A percentile compares a stretch with the other conserved stretches of the same genome.
Conservation (phyloP, 1,284 basidiomycete genomes). For the Irpex rosettiformis region DNA sequence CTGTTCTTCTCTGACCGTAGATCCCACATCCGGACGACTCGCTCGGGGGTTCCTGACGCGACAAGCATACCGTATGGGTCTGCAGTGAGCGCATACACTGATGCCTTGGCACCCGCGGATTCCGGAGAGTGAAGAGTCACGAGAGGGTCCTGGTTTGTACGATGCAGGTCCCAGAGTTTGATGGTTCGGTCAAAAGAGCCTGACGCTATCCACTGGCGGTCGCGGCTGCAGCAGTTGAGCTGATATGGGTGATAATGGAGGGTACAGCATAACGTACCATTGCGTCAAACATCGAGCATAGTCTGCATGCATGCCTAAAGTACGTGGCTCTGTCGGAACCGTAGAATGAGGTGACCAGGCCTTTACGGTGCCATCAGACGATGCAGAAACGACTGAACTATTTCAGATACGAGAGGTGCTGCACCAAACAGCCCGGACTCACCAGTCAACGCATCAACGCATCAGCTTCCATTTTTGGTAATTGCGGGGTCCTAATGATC, state of each 20-base stretch:
- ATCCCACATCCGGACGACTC: constrained; percentile 91
- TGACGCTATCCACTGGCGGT: constrained; percentile 85
- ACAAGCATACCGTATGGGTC: constrained; percentile 80
- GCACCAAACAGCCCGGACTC: constrained; percentile 20
- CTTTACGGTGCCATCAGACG: neutral
- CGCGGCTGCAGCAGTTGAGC: constrained; percentile 44
- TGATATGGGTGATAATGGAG: constrained; percentile 8
- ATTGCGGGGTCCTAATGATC: too few relatives aligned
- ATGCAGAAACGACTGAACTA: neutral
- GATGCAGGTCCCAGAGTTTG: constrained; percentile 89
- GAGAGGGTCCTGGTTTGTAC: constrained; percentile 43
- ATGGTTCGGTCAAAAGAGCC: constrained; percentile 94
- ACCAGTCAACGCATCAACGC: too few relatives aligned
- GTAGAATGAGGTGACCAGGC: neutral
- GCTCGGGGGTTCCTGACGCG: constrained; percentile 89
- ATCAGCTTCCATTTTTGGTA: too few relatives aligned
- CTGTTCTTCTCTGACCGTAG: constrained; percentile 82
- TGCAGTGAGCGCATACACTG: constrained; percentile 76
- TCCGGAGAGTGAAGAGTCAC: constrained; percentile 62
- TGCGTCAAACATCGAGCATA: neutral
- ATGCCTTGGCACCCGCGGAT: constrained; percentile 63
- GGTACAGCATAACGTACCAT: neutral
- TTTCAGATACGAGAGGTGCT: neutral
- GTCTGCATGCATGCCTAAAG: neutral
- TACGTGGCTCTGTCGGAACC: neutral